A percentile compares a stretch with the other conserved stretches of the same genome.
These are phyloP conservation scores for Bassia scoparia DNA, from an alignment of 148 eudicot genomes.

Conservation along the genomic window DNA sequence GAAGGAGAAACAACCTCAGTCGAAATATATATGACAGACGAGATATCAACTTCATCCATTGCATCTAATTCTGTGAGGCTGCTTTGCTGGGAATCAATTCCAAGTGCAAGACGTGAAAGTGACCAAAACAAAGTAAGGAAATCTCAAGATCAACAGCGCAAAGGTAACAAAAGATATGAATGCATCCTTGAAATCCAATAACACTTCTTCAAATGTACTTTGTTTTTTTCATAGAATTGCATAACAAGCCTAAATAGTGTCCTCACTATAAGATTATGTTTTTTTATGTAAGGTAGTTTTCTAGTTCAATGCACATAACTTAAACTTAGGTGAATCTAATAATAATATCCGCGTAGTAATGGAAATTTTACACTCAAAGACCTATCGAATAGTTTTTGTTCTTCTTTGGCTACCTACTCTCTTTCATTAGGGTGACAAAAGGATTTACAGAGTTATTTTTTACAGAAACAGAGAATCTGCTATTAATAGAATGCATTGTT, in stretches of 20 bases:
- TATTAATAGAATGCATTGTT: too few species aligned
- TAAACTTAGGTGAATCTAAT: background rate
- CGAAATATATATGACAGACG: constrained; percentile 69
- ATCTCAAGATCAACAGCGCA: background rate
- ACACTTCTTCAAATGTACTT: background rate
- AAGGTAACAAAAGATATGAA: background rate
- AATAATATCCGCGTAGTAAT: background rate
- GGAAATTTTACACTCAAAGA: background rate
- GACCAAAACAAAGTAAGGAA: background rate
- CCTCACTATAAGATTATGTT: background rate
- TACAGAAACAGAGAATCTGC: too few species aligned
- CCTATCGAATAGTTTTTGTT: background rate
- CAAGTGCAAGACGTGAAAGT: constrained; percentile 48
- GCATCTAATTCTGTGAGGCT: constrained; percentile 50
- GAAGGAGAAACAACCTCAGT: constrained; percentile 45
- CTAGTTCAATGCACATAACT: background rate
- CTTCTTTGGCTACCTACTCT: background rate
- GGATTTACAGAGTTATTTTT: background rate
- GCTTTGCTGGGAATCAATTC: constrained; percentile 40
- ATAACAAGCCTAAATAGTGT: background rate
- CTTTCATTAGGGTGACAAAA: background rate
- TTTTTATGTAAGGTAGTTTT: background rate
- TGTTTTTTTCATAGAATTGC: background rate
- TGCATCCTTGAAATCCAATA: background rate
- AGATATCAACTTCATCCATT: constrained; percentile 54